These are phyloP conservation scores for Castanea sativa DNA, from an alignment of 306 rosid genomes.

Conservation along the genomic window DNA sequence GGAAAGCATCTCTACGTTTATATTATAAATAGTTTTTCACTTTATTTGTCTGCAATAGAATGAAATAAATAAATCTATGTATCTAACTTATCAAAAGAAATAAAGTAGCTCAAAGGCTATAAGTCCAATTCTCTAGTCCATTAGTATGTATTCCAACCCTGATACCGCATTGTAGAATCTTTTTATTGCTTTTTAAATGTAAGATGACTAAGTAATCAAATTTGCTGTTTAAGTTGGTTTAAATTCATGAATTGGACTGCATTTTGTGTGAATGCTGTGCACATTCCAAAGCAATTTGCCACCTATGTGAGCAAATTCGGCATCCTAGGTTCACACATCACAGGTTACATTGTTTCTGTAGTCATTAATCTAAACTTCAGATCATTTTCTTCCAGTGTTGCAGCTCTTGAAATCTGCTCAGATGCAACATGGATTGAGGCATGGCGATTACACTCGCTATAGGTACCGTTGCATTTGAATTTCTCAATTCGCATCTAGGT, in stretches of 20 bases:
- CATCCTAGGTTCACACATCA: too few relatives aligned
- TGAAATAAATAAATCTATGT: background rate
- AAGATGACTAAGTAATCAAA: background rate
- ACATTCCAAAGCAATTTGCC: too few relatives aligned
- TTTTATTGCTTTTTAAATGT: background rate
- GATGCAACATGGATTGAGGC: conserved; percentile 96
- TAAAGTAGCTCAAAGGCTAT: background rate
- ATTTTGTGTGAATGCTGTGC: too few relatives aligned
- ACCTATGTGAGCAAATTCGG: background rate
- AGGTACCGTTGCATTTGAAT: conserved; percentile 41
- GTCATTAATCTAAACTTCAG: too few relatives aligned
- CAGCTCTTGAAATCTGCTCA: conserved; percentile 95
- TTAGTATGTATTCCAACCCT: background rate
- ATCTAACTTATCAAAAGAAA: background rate
- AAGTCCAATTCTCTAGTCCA: background rate
- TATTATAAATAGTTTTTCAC: too few relatives aligned
- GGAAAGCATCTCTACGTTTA: too few relatives aligned
- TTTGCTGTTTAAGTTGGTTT: background rate
- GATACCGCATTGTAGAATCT: too few relatives aligned
- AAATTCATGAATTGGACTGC: too few relatives aligned
- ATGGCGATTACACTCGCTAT: conserved; percentile 90
- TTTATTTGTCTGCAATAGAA: background rate
- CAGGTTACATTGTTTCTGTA: too few relatives aligned
- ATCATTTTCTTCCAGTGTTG: conserved; percentile 46
- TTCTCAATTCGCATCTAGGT: background rate